A percentile compares a stretch with the other conserved stretches of the same genome.
Evolutionary conservation across 768 basidiomycete genomes (phyloP).

Genomic region (Mycena chlorophos): DNA sequence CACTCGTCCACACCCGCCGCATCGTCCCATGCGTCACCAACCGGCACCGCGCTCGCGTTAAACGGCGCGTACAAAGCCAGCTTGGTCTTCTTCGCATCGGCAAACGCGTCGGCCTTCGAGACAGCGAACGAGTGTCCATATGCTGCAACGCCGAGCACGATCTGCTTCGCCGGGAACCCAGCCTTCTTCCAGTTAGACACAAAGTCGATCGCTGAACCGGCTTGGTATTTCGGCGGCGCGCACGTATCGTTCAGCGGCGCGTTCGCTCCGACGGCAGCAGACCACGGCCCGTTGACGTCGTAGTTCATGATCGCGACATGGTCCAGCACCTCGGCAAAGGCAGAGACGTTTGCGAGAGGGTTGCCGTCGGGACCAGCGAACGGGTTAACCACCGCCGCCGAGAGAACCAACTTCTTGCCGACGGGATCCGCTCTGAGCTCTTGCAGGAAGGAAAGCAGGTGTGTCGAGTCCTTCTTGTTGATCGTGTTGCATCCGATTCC

Average conservation of each 20-base stretch:
- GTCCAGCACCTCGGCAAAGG: conserved; percentile 64
- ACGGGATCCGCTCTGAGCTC: conserved; percentile 58
- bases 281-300: conserved; percentile 52
- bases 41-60: conserved; percentile 42
- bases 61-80: conserved; percentile 54
- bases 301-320: conserved; percentile 57
- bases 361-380: conserved; percentile 51
- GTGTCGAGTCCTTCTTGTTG: conserved; percentile 61
- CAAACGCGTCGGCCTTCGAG: conserved; percentile 36
- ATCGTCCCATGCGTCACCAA: conserved; percentile 53
- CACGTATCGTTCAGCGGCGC: conserved; percentile 80
- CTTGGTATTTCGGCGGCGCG: conserved; percentile 49
- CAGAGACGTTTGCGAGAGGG: conserved; percentile 70
- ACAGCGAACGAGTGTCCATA: conserved; percentile 79
- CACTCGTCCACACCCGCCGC: conserved; percentile 48
- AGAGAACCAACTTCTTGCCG: conserved; percentile 55
- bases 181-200: conserved; percentile 72
- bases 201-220: conserved; percentile 73
- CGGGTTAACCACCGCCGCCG: conserved; percentile 46
- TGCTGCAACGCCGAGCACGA: conserved; percentile 77
- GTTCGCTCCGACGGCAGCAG: conserved; percentile 70
- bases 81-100: conserved; percentile 23
- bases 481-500: conserved; percentile 74
- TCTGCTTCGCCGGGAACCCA: conserved; percentile 64
- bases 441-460: conserved; percentile 76